Base-by-base conservation (phyloP, 2,329 filamentous ascomycete genomes). In the Hypoxylon sp. region DNA sequence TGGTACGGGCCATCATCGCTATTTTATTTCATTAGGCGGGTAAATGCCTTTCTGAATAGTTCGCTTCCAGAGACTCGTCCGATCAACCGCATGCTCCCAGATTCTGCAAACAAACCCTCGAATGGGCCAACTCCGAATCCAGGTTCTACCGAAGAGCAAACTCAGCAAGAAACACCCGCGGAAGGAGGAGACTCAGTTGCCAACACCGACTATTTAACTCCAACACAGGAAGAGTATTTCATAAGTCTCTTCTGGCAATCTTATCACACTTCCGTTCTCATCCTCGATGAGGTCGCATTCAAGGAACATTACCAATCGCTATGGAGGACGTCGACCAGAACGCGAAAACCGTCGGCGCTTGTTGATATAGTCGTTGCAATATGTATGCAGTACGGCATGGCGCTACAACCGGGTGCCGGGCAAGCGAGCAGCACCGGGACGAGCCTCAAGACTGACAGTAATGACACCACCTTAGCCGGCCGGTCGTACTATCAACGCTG, bases 331-430 rank as follows among this genome's bases (percentile, higher is more conserved):
- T 47, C 51, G 9, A 32, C 56, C 8, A 38, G 36, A 7, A 40
- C 32, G 7, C 67, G 78, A 8, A 71, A 71, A 41, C 67, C 72
- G 1, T 81, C 77, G 3, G 71, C 78, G 0, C 66, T 81, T 1
- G 75, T 78, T 0, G 79, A 81, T 50, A 79, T 81, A 25, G 63
- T 80, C 21, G 57, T 81, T 5, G 78, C 78, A 0, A 43, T 81
- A 15, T 77, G 75, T 55, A 74, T 81, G 67, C 78, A 80, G 60
- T 74, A 75, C 32, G 71, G 72, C n/a, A 59, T 49, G 27, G 48
- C 49, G 9, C 34, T 46, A 7, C 49, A 53, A 27, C 12, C 43
- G 23, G 30, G 29, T 12, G 4, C 30, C 5, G 42, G 25, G 12
- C 19, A 27, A 20, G 25, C n/a, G 7, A 12, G 13, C 13, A 32